A percentile compares a stretch with the other conserved stretches of the same genome.
Evolutionary conservation across 768 basidiomycete species (phyloP).

Genomic region (Hemileccinum rubropunctum): DNA sequence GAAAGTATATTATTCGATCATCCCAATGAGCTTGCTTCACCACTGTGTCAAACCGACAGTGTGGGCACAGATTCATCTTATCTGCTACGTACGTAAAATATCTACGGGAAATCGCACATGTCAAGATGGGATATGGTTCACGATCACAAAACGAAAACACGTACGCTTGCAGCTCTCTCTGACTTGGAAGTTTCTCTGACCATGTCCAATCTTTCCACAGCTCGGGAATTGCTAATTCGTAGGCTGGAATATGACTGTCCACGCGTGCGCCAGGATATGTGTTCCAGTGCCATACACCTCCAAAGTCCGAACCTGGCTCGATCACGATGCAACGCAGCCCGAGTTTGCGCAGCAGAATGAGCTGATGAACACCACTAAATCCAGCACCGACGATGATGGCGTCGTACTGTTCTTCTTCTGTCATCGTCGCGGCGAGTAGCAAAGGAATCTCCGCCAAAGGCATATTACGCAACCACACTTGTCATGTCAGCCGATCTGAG

Average conservation of each 20-base stretch:
- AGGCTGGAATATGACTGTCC: conserved; percentile 7
- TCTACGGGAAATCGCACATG: background rate
- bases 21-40: conserved; percentile 15
- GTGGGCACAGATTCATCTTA: conserved; percentile 8
- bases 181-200: conserved; percentile 9
- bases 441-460: too few relatives aligned
- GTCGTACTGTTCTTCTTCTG: conserved; percentile 3
- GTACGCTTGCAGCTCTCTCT: conserved; percentile 11
- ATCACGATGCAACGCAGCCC: conserved; percentile 11
- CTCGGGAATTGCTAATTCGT: conserved; percentile 8
- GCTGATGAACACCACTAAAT: conserved; percentile 12
- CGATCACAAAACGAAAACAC: background rate
- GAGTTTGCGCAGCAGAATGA: conserved; percentile 6
- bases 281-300: conserved; percentile 16
- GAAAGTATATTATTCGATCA: too few relatives aligned
- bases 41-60: conserved; percentile 13
- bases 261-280: conserved; percentile 13
- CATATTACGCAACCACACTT: too few relatives aligned
- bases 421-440: too few relatives aligned
- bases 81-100: conserved; percentile 11
- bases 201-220: conserved; percentile 16
- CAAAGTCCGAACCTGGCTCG: conserved; percentile 11
- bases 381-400: conserved; percentile 16
- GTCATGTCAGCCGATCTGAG: too few relatives aligned
- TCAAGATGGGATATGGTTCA: background rate